These are phyloP conservation scores for Colletotrichum liriopes DNA, from an alignment of 2,329 filamentous ascomycete species.

Conservation along the genomic window DNA sequence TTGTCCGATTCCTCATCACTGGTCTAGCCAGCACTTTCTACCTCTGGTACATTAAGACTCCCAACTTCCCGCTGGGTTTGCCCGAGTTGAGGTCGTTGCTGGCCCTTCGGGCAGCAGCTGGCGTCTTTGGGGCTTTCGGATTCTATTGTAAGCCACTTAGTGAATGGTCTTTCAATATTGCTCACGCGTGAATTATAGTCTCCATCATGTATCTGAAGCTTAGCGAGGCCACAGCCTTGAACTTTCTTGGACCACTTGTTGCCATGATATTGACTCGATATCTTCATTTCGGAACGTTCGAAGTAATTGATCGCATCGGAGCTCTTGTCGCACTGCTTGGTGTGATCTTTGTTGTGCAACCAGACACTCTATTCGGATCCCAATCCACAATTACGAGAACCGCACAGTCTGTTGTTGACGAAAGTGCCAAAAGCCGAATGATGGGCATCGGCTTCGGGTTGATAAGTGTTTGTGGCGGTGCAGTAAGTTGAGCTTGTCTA, in stretches of 20 bases:
- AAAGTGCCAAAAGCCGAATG: conserved; percentile 6
- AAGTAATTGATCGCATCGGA: conserved; percentile 20
- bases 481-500: too few species aligned
- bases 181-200: not conserved
- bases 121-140: conserved; percentile 24
- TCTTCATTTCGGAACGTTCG: conserved; percentile 27
- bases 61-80: conserved; percentile 10
- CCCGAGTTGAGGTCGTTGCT: conserved; percentile 25
- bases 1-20: conserved; percentile 37
- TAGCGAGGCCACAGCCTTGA: conserved; percentile 36
- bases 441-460: conserved; percentile 8
- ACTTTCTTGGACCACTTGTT: conserved; percentile 29
- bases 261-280: conserved; percentile 36
- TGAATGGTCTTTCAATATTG: accelerated
- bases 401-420: not conserved
- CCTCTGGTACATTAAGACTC: conserved; percentile 6
- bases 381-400: not conserved
- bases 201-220: conserved; percentile 38
- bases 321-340: conserved; percentile 26
- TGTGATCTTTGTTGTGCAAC: conserved; percentile 33
- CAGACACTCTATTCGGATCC: conserved; percentile 20
- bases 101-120: conserved; percentile 24
- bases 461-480: too few species aligned
- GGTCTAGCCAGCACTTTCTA: conserved; percentile 3
- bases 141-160: conserved; percentile 31